A percentile compares a stretch with the other conserved stretches of the same genome.
These are phyloP conservation scores for Quercus rubra DNA, from an alignment of 306 rosid species.

Conservation along the genomic window DNA sequence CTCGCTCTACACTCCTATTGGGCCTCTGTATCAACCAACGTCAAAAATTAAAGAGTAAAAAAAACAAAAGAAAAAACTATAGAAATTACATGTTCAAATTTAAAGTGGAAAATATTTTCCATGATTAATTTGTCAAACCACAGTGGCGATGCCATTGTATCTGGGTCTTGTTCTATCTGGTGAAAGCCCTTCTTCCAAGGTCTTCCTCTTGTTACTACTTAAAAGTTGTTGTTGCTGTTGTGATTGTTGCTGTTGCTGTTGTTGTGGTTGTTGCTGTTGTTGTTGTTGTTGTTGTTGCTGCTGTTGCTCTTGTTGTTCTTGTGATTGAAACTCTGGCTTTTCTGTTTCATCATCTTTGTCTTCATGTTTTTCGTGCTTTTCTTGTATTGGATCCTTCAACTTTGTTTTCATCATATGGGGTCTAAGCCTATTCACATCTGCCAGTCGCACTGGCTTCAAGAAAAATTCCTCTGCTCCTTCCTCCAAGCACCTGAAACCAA, in stretches of 20 bases:
- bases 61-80: constrained; percentile 12
- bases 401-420: constrained; percentile 77
- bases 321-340: constrained; percentile 23
- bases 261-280: constrained; percentile 8
- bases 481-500: constrained; percentile 68
- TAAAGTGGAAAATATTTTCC: constrained; percentile 22
- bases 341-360: constrained; percentile 19
- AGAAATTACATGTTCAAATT: constrained; percentile 34
- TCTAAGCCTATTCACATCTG: constrained; percentile 69
- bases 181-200: constrained; percentile 69
- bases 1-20: constrained; percentile 53
- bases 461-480: constrained; percentile 97
- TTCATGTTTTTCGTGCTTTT: constrained; percentile 24
- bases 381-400: constrained; percentile 23
- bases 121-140: constrained; percentile 38
- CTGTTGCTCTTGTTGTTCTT: constrained; percentile 8
- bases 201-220: constrained; percentile 72
- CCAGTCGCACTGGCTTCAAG: constrained; percentile 78
- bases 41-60: constrained; percentile 16
- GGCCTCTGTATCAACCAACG: constrained; percentile 41
- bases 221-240: constrained; percentile 33
- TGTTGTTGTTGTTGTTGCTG: constrained; percentile 18
- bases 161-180: constrained; percentile 87
- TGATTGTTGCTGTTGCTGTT: background rate
- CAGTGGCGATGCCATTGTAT: constrained; percentile 71